A percentile compares a stretch with the other conserved stretches of the same genome.
phyloP scores from a whole-genome alignment of 306 rosid genomes.

The Vigna mungo region DNA sequence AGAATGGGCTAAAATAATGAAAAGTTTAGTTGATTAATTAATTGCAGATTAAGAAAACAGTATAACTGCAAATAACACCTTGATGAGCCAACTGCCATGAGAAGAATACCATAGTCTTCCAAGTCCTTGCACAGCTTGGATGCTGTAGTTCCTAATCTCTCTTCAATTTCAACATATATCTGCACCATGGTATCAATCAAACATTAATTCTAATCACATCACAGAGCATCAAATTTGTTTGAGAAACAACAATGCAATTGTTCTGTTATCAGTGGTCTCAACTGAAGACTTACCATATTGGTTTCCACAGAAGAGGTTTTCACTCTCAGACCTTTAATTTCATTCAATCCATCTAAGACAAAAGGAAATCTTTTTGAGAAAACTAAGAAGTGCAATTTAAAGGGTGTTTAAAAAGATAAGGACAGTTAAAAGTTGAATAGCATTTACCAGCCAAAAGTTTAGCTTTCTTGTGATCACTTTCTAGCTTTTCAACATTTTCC shows the following conservation, averaged over 20 bases:
- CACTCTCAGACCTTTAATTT: conserved; percentile 66
- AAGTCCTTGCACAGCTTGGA: conserved; percentile 60
- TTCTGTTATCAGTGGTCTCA: neutral
- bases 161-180: conserved; percentile 70
- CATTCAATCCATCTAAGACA: conserved; percentile 63
- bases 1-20: too few relatives aligned
- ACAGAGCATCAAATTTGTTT: neutral
- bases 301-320: conserved; percentile 67
- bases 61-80: conserved; percentile 52
- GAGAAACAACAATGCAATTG: conserved; percentile 16
- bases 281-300: conserved; percentile 71
- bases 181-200: conserved; percentile 21
- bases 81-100: conserved; percentile 56
- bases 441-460: conserved; percentile 70
- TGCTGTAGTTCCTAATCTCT: conserved; percentile 56
- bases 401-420: neutral
- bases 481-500: conserved; percentile 73
- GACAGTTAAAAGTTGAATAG: neutral
- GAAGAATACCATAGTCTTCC: conserved; percentile 65
- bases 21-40: neutral
- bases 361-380: conserved; percentile 2
- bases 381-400: neutral
- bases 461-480: conserved; percentile 78
- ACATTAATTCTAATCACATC: neutral
- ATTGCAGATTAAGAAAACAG: neutral